phyloP scores from a whole-genome alignment of 257 asterid genomes.

The Gentiana straminea region DNA sequence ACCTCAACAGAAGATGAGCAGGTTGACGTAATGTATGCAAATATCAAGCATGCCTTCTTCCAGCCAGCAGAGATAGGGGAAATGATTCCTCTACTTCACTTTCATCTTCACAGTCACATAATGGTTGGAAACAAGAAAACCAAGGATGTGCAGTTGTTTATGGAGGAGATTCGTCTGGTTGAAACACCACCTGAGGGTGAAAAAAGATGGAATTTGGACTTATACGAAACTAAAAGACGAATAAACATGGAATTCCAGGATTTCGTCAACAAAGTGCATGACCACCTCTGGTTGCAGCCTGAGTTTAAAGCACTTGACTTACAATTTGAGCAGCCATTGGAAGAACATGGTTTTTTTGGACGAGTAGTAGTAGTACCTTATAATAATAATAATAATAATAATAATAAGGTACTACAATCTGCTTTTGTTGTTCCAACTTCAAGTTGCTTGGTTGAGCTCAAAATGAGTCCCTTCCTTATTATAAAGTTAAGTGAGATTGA shows the following conservation, averaged over 20 bases:
- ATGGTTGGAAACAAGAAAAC: too few species aligned
- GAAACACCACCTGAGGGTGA: conserved; percentile 60
- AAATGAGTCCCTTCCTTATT: conserved; percentile 61
- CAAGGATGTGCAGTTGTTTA: conserved; percentile 66
- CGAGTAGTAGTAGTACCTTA: conserved; percentile 60
- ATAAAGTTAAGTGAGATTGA: conserved; percentile 48
- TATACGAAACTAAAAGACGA: conserved; percentile 77
- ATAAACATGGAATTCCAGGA: conserved; percentile 53
- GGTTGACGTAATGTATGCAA: conserved; percentile 50
- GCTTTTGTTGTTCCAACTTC: conserved; percentile 53
- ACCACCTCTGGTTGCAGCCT: conserved; percentile 51
- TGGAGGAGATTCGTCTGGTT: conserved; percentile 69
- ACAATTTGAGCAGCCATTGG: conserved; percentile 63
- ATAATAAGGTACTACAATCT: too few species aligned
- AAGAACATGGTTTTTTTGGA: conserved; percentile 76
- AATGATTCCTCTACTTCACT: conserved; percentile 60
- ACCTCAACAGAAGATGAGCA: conserved; percentile 52
- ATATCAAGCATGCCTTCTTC: too few species aligned
- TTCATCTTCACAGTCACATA: too few species aligned
- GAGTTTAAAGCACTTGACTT: conserved; percentile 42
- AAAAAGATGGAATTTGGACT: conserved; percentile 56
- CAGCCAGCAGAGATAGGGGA: conserved; percentile 87
- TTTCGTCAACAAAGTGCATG: conserved; percentile 58
- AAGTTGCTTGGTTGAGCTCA: conserved; percentile 67
- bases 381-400: too few species aligned